phyloP scores from a whole-genome alignment of 768 basidiomycete genomes.

The Cystobasidium ongulense region DNA sequence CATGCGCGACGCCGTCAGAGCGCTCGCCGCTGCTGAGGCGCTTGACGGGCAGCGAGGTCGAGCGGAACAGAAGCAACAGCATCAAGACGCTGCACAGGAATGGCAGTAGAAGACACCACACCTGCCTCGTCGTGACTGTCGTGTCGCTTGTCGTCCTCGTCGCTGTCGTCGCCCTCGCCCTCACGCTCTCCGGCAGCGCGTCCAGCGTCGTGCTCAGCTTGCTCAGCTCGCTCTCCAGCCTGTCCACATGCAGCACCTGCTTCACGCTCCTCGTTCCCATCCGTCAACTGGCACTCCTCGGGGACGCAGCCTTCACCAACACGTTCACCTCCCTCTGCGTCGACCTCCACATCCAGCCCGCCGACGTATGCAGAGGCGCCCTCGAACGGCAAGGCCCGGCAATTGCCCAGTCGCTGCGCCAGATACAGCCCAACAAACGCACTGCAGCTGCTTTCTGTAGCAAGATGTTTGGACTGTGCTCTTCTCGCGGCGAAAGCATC shows the following conservation, averaged over 20 bases:
- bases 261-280: slow-evolving; percentile 52
- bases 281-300: slow-evolving; percentile 50
- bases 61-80: neutral
- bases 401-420: slow-evolving; percentile 54
- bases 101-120: neutral
- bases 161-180: neutral
- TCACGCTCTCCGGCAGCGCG: neutral
- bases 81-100: neutral
- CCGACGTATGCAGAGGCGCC: slow-evolving; percentile 56
- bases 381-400: slow-evolving; percentile 54
- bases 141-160: neutral
- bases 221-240: neutral
- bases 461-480: slow-evolving; percentile 54
- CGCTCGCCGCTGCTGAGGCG: neutral
- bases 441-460: slow-evolving; percentile 56
- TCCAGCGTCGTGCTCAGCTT: slow-evolving; percentile 2
- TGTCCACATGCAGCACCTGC: slow-evolving; percentile 52
- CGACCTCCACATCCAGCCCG: slow-evolving; percentile 51
- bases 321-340: slow-evolving; percentile 51
- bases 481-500: slow-evolving; percentile 46
- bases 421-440: slow-evolving; percentile 50
- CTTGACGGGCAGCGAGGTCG: neutral
- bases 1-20: neutral
- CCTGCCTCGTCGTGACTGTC: neutral
- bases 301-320: slow-evolving; percentile 51